A percentile compares a stretch with the other conserved stretches of the same genome.
Evolutionary conservation across 140 eudicot genomes (phyloP).

Genomic region (Anethum foeniculum): DNA sequence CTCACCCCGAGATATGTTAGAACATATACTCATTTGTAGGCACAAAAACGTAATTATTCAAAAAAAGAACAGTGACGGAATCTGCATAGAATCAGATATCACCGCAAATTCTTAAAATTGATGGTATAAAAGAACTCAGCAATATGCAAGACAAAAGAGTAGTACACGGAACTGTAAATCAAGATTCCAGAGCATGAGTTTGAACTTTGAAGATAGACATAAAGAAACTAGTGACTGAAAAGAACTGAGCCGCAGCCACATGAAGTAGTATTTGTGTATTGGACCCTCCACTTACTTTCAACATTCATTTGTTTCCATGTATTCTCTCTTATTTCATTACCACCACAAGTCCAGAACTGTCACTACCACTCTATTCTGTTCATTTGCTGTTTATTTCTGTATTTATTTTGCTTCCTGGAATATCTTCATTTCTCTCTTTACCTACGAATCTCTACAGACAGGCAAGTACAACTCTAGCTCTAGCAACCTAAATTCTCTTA

Average conservation of each 20-base stretch:
- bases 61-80: neutral
- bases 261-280: neutral
- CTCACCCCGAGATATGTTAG: too few relatives aligned
- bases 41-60: too few relatives aligned
- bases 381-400: neutral
- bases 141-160: neutral
- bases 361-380: neutral
- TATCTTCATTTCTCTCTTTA: neutral
- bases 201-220: neutral
- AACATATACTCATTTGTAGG: too few relatives aligned
- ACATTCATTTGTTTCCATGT: neutral
- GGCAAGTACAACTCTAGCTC: neutral
- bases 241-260: neutral
- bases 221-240: neutral
- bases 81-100: neutral
- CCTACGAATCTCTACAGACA: neutral
- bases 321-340: neutral
- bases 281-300: slow-evolving; percentile 1
- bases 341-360: slow-evolving; percentile 9
- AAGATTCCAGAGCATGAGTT: neutral
- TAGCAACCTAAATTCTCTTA: neutral
- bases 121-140: neutral
- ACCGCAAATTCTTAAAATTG: neutral
- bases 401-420: neutral
- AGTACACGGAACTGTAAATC: neutral